Percentiles rank a stretch among this genome's conserved stretches.
These are phyloP conservation scores for Cytospora schulzeri DNA, from an alignment of 2,329 filamentous ascomycete genomes.

Conservation along the genomic window DNA sequence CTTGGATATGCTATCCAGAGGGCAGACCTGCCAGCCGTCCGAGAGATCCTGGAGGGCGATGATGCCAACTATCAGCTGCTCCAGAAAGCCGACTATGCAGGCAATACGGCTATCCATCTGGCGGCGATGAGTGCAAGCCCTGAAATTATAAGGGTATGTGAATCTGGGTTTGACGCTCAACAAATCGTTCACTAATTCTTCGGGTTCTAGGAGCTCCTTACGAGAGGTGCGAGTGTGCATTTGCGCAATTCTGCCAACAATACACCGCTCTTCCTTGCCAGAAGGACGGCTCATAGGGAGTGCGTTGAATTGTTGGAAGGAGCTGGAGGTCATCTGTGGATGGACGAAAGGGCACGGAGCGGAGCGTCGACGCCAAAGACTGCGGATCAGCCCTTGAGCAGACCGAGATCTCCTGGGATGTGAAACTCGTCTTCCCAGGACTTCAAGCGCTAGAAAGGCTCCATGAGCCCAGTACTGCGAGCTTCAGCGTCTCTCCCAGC, in stretches of 20 bases:
- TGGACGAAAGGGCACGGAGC: conserved; percentile 44
- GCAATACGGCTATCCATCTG: conserved; percentile 70
- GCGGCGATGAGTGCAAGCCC: conserved; percentile 57
- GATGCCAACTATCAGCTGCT: conserved; percentile 58
- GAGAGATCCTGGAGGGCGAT: conserved; percentile 68
- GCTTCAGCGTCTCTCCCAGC: background rate
- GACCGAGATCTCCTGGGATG: conserved; percentile 26
- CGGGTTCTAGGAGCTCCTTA: conserved; percentile 52
- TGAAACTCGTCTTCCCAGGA: background rate
- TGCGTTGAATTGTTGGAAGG: conserved; percentile 57
- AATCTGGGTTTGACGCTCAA: background rate
- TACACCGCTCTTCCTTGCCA: conserved; percentile 66
- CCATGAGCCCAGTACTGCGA: background rate
- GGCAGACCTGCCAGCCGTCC: conserved; percentile 66
- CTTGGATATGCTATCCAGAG: conserved; percentile 79
- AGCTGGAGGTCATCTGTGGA: conserved; percentile 63
- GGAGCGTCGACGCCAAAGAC: conserved; percentile 22
- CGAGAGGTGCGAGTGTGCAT: conserved; percentile 67
- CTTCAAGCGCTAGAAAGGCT: background rate
- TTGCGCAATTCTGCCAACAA: conserved; percentile 66
- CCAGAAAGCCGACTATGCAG: conserved; percentile 77
- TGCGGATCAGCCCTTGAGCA: conserved; percentile 17
- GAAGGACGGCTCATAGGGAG: conserved; percentile 56
- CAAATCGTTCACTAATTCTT: background rate
- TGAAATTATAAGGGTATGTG: conserved; percentile 48